Base-by-base conservation (phyloP, 495 filamentous ascomycete species). In the Aspergillus nanangensis region DNA sequence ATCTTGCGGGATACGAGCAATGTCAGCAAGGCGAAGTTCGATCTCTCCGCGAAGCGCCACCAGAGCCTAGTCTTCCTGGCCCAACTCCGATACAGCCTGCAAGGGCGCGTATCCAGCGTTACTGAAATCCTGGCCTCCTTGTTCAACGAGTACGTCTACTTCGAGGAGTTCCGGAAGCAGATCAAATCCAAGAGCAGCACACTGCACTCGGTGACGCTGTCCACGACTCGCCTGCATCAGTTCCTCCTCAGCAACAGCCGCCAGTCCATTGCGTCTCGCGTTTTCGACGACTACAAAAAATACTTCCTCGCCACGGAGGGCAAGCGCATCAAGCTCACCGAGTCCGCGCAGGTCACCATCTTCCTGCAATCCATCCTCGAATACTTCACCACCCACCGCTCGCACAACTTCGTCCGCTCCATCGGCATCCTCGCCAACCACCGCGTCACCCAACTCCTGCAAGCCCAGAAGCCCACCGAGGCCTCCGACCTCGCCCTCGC, bases 11-110 rank as follows among this genome's bases (percentile, higher is more conserved):
- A 61, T 23, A 52, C 48, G 0, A 29, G 40, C n/a, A 61, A 61
- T 17, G 24, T 44, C 14, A 56, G 53, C 40, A 41, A 49, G 17
- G 39, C 41, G n/a, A 41, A 52, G 33, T 61, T 61, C 25, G 61
- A 68, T 34, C 49, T 70, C 8, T 56, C 66, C 2, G 50, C 56
- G 8, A 67, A 67, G 52, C 55, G 57, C 25, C 65, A 65, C 25
- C 58, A 68, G 42, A 68, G 65, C 40, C 56, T 70, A 5, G 55
- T 62, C 15, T 70, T 70, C 58, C 47, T 70, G 41, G 67, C 67
- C 32, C 63, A 70, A 53, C 57, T 70, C 3, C 61, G 69, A 48
- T 56, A 65, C 44, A 63, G 59, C 38, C 51, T 67, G 11, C 53
- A 47, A 18, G 55, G 50, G 33, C 48, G 55, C 32, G 44, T 52